Conservation (phyloP, 345 rosid species). For the Gynandropsis gynandra region DNA sequence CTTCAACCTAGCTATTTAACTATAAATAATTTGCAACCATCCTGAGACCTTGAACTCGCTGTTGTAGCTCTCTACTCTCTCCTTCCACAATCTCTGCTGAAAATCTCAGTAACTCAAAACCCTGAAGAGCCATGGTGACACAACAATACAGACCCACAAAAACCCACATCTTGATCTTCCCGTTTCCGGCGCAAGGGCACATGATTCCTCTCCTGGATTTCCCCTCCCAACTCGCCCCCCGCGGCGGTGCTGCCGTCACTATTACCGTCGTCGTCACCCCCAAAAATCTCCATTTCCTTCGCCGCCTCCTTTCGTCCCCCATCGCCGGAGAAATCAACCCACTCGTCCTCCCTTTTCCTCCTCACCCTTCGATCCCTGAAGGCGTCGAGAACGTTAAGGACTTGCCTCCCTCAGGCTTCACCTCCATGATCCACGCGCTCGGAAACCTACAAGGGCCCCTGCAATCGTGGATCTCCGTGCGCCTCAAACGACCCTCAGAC, state of each 20-base stretch:
- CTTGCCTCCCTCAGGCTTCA: slow-evolving; percentile 21
- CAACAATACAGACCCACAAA: not conserved
- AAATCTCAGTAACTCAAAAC: not conserved
- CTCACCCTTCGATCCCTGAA: slow-evolving; percentile 35
- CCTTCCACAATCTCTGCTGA: too few relatives aligned
- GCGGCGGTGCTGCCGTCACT: slow-evolving; percentile 20
- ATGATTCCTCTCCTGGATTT: slow-evolving; percentile 36
- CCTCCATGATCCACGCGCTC: slow-evolving; percentile 28
- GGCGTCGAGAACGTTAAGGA: slow-evolving; percentile 35
- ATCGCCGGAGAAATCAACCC: slow-evolving; percentile 23
- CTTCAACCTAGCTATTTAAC: not conserved
- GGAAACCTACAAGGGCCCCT: slow-evolving; percentile 38
- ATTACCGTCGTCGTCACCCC: slow-evolving; percentile 36
- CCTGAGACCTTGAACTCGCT: too few relatives aligned
- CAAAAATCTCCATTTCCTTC: slow-evolving; percentile 30
- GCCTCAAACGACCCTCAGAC: too few relatives aligned
- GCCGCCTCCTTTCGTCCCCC: slow-evolving; percentile 28
- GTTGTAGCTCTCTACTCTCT: too few relatives aligned
- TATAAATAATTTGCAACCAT: not conserved
- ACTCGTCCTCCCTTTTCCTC: slow-evolving; percentile 38
- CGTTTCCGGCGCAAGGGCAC: slow-evolving; percentile 46
- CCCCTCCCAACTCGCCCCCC: slow-evolving; percentile 28
- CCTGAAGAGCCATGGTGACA: slow-evolving; percentile 8
- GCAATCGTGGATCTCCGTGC: slow-evolving; percentile 37
- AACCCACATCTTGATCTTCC: slow-evolving; percentile 31